phyloP scores from a whole-genome alignment of 2,329 filamentous ascomycete species.

The Talaromyces sp. region DNA sequence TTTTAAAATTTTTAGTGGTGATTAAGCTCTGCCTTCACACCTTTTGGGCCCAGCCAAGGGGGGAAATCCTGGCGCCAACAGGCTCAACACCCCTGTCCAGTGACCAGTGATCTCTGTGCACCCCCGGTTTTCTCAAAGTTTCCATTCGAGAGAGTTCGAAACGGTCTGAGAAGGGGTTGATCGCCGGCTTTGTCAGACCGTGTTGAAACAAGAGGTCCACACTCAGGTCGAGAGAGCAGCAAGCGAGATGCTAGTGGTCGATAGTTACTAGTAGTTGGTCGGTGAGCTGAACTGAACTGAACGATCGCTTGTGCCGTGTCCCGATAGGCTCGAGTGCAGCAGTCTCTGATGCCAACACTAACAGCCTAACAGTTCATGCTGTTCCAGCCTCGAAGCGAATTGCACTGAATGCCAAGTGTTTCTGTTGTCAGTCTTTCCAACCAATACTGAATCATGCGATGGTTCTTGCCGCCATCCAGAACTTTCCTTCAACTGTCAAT shows the following conservation, averaged over 20 bases:
- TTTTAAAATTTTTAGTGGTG: too few species aligned
- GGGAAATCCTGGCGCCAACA: background rate
- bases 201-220: background rate
- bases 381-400: too few species aligned
- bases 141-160: background rate
- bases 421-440: background rate
- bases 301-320: background rate
- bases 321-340: background rate
- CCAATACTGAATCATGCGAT: too few species aligned
- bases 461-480: too few species aligned
- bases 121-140: too few species aligned
- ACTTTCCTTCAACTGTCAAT: too few species aligned
- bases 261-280: background rate
- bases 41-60: background rate
- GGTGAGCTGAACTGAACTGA: background rate
- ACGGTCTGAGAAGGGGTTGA: background rate
- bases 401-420: background rate
- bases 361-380: too few species aligned
- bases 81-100: too few species aligned
- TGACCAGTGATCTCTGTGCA: too few species aligned
- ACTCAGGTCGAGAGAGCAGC: too few species aligned
- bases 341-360: background rate
- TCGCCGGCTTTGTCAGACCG: background rate
- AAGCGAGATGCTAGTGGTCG: background rate
- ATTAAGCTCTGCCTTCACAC: background rate